Conservation (phyloP, 805 yeast species). For the Starmera dryadoides region DNA sequence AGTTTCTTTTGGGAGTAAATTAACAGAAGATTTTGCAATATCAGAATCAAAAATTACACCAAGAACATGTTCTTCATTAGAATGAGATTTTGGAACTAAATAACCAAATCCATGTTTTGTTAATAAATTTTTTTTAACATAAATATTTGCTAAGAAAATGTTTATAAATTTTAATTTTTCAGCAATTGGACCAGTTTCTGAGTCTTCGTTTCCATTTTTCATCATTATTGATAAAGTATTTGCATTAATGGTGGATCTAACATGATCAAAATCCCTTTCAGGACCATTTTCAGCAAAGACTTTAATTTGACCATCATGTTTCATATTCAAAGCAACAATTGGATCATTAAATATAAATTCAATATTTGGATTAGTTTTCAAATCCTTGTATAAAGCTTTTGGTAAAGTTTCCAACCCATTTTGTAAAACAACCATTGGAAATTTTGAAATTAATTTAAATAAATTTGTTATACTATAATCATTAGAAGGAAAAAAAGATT, state of each 20-base stretch:
- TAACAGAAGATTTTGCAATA: constrained; percentile 49
- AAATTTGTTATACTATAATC: constrained; percentile 30
- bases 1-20: constrained; percentile 13
- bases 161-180: constrained; percentile 19
- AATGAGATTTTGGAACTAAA: constrained; percentile 53
- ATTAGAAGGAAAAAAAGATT: constrained; percentile 29
- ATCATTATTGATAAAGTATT: constrained; percentile 28
- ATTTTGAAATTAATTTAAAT: constrained; percentile 33
- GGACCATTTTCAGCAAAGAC: not conserved
- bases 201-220: constrained; percentile 4
- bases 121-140: constrained; percentile 39
- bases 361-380: constrained; percentile 34
- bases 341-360: constrained; percentile 25
- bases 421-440: constrained; percentile 54
- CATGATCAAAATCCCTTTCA: constrained; percentile 37
- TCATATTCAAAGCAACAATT: constrained; percentile 7
- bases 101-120: constrained; percentile 75
- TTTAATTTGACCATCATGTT: constrained; percentile 3
- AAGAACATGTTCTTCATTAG: constrained; percentile 49
- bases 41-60: constrained; percentile 93
- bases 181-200: constrained; percentile 10
- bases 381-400: constrained; percentile 27
- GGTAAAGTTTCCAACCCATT: constrained; percentile 55
- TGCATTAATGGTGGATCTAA: constrained; percentile 53
- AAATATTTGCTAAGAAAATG: constrained; percentile 68